A percentile compares a stretch with the other conserved stretches of the same genome.
These are phyloP conservation scores for Wickerhamiella sergipiensis DNA, from an alignment of 805 yeast species.

Conservation along the genomic window DNA sequence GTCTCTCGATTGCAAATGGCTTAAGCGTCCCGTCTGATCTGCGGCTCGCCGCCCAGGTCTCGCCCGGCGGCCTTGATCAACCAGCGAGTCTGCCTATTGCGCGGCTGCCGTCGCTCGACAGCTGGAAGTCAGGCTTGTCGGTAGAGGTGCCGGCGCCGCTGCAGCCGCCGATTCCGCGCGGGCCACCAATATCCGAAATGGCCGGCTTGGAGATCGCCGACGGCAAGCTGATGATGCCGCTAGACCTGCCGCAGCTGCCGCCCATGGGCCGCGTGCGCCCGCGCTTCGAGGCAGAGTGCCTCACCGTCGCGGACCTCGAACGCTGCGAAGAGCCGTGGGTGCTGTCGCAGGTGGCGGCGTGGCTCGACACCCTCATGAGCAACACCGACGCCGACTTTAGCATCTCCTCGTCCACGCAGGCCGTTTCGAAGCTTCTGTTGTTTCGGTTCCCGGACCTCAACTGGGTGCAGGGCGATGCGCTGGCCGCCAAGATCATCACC, in stretches of 20 bases:
- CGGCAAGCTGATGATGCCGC: conserved; percentile 9
- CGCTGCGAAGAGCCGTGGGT: conserved; percentile 11
- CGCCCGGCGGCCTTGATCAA: neutral
- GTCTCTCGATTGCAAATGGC: neutral
- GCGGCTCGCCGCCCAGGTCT: neutral
- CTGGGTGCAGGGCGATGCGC: conserved; percentile 21
- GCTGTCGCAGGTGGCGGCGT: conserved; percentile 10
- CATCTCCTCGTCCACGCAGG: conserved; percentile 4
- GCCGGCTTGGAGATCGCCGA: conserved; percentile 8
- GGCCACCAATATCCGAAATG: conserved; percentile 15
- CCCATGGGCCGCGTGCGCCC: conserved; percentile 13
- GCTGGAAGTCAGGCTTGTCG: neutral
- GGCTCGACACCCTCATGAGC: conserved; percentile 12
- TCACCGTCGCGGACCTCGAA: conserved; percentile 15
- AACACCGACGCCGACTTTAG: conserved; percentile 12
- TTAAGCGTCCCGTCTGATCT: neutral
- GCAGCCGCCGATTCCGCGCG: conserved; percentile 10
- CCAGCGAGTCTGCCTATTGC: neutral
- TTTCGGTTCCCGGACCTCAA: conserved; percentile 19
- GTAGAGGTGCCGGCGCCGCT: conserved; percentile 10
- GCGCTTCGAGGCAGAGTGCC: conserved; percentile 15
- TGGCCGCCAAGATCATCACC: conserved; percentile 18
- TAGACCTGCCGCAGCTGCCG: conserved; percentile 16
- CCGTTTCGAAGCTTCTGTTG: conserved; percentile 14
- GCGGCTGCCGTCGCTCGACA: neutral